Percentiles rank a stretch among this genome's conserved stretches.
These are phyloP conservation scores for Hapsidospora chrysogenum DNA, from an alignment of 495 filamentous ascomycete genomes.

Conservation along the genomic window DNA sequence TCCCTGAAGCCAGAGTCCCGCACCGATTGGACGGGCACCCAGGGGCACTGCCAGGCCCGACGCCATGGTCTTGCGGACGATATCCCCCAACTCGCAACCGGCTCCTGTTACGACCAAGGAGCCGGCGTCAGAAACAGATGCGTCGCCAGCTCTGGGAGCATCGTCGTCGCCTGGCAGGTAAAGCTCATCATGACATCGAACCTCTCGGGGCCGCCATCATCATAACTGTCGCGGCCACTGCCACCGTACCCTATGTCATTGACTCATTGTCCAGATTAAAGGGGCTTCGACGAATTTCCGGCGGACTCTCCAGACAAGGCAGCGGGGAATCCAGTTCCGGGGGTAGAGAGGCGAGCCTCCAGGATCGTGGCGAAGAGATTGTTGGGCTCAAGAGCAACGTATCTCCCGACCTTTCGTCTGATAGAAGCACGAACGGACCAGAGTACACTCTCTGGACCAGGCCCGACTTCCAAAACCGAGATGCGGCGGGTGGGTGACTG, in stretches of 20 bases:
- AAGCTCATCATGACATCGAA: too few species aligned
- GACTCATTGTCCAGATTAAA: constrained; percentile 20
- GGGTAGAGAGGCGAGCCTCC: constrained; percentile 28
- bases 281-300: constrained; percentile 26
- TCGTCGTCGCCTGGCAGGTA: too few species aligned
- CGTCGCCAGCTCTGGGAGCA: constrained; percentile 6
- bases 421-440: constrained; percentile 28
- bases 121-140: constrained; percentile 12
- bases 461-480: constrained; percentile 44
- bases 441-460: constrained; percentile 39
- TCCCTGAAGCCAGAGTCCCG: constrained; percentile 47
- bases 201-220: neutral
- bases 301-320: constrained; percentile 26
- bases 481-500: constrained; percentile 27
- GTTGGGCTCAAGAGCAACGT: constrained; percentile 42
- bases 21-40: constrained; percentile 43
- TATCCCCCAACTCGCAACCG: constrained; percentile 40
- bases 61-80: constrained; percentile 32
- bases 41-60: constrained; percentile 38
- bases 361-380: constrained; percentile 27
- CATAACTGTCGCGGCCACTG: neutral
- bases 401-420: constrained; percentile 30
- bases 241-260: constrained; percentile 10
- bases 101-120: constrained; percentile 31
- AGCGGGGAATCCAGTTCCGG: constrained; percentile 23